A percentile compares a stretch with the other conserved stretches of the same genome.
Conservation (phyloP, 2,329 filamentous ascomycete species). For the Ophiocordyceps camponoti-floridani region DNA sequence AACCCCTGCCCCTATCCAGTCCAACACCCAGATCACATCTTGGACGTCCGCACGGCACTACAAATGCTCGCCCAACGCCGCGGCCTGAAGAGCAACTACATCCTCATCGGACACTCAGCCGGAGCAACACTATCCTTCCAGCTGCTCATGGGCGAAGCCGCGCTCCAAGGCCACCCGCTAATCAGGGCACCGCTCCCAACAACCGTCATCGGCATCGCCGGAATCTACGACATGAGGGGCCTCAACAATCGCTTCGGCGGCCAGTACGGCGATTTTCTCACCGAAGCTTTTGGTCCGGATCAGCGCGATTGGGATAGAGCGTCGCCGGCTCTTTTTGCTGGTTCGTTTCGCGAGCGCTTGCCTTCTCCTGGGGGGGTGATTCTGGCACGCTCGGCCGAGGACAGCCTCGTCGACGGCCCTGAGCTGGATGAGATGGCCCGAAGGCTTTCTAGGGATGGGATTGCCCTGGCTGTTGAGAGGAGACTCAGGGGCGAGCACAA, state of each 20-base stretch:
- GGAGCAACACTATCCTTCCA: background rate
- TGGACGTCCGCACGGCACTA: background rate
- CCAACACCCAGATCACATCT: background rate
- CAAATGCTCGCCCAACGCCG: background rate
- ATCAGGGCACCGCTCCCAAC: constrained; percentile 21
- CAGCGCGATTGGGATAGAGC: constrained; percentile 30
- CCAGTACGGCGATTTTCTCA: constrained; percentile 38
- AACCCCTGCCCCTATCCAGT: background rate
- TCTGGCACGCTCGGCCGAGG: constrained; percentile 26
- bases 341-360: constrained; percentile 23
- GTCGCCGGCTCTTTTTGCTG: constrained; percentile 31
- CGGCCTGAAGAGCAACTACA: background rate
- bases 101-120: background rate
- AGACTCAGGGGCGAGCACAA: constrained; percentile 42
- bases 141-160: background rate
- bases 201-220: constrained; percentile 42
- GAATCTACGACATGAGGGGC: constrained; percentile 46
- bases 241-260: constrained; percentile 27
- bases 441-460: constrained; percentile 21
- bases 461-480: constrained; percentile 10
- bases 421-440: constrained; percentile 40
- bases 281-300: constrained; percentile 40
- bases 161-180: background rate
- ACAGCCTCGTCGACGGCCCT: constrained; percentile 31
- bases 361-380: constrained; percentile 14